Evolutionary conservation across 2,329 filamentous ascomycete genomes (phyloP), one percentile per base, ranked within the genome.

Genomic region (Nemania diffusa): DNA sequence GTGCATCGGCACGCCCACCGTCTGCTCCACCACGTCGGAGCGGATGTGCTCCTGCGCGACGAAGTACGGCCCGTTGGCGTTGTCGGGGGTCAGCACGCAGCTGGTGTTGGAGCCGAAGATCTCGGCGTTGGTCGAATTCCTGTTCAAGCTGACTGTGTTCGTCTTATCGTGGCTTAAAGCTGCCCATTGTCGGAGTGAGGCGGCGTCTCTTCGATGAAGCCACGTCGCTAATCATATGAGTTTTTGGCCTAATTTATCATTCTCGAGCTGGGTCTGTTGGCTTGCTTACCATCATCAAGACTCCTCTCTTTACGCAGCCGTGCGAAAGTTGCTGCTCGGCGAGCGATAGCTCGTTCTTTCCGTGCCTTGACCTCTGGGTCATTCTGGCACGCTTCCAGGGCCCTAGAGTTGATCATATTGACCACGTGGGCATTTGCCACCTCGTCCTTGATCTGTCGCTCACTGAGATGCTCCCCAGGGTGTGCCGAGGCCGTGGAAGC

Each of bases 51-150:
- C 81, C 44, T 81, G 81, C 61, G 76, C 78, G 44, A 83, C 81
- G 68, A 81, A 83, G 74, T 83, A 84, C 0, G 81, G 82, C 0
- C 82, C 81, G 52, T 81, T 79, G 9, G 80, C 81, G 65, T 81
- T 74, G 37, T 81, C 81, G 0, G 82, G 82, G 0, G 81, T 76
- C 57, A 83, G 70, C 44, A 82, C 78, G 64, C 80, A 82, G 71
- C 78, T 80, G 9, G 79, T 82, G 72, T 83, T 82, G 34, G 80
- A 78, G 6, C 75, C 76, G 58, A 83, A 82, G 62, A 82, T 73
- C 17, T 76, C 75, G 7, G 68, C 66, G 59, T 65, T 72, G 5
- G 75, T 75, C 1, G 77, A 77, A 17, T 78, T 75, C 26, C 74
- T 75, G 27, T 73, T 76, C 58, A 76, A 74, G 58, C 77, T 69